Conservation (phyloP, 75 land plant genomes). For the Cunninghamia lanceolata region DNA sequence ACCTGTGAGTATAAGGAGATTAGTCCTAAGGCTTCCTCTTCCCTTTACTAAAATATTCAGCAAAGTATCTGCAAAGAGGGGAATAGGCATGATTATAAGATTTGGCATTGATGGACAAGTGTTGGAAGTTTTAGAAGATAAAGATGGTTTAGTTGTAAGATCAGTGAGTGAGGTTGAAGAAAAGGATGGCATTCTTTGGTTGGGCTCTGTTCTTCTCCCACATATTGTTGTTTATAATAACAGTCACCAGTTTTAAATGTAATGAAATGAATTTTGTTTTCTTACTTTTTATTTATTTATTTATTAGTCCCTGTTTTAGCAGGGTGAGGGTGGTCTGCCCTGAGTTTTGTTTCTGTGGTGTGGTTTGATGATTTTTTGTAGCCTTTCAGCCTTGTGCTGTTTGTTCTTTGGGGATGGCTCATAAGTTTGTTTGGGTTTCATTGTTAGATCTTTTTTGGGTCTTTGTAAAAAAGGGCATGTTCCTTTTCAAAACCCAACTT, state of each 20-base stretch:
- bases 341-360: too few species aligned
- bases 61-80: constrained; percentile 39
- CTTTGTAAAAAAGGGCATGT: too few species aligned
- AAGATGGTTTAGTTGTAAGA: constrained; percentile 32
- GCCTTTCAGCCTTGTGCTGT: too few species aligned
- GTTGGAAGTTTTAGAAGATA: constrained; percentile 35
- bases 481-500: too few species aligned
- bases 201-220: constrained; percentile 36
- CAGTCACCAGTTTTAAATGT: not conserved
- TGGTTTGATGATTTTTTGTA: too few species aligned
- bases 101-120: constrained; percentile 28
- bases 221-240: constrained; percentile 27
- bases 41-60: constrained; percentile 50
- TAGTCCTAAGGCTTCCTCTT: constrained; percentile 13
- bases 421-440: too few species aligned
- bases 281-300: too few species aligned
- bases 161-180: constrained; percentile 44
- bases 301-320: too few species aligned
- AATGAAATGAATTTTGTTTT: not conserved
- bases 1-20: constrained; percentile 5
- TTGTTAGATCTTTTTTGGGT: too few species aligned
- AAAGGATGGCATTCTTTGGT: constrained; percentile 40
- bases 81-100: constrained; percentile 25
- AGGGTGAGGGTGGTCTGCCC: too few species aligned
- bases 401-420: too few species aligned